Base-by-base conservation (phyloP, 176 grass and related monocot genomes). In the Oryza glumipatula region DNA sequence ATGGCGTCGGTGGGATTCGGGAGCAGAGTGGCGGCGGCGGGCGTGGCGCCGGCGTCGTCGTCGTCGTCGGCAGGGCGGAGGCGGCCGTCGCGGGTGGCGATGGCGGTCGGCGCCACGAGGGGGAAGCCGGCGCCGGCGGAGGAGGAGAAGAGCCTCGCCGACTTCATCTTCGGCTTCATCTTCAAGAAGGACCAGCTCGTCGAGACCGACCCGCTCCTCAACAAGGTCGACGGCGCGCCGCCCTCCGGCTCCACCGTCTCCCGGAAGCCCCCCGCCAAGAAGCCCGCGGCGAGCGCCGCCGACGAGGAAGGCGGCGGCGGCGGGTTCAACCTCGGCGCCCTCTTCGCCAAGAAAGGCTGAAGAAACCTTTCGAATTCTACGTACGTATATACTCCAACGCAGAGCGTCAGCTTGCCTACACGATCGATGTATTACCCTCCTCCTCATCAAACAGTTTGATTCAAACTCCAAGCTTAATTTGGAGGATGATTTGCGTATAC, bases 301-400 rank as follows among this genome's bases (percentile, higher is more conserved):
- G 85, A 70, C 28, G 79, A 61, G 73, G 41, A 58, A 38, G 23
- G 68, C 80, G 64, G 82, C 77, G 73, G 78, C 19, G 86, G 86
- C 16, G 86, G 89, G 9, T 88, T 90, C 72, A 89, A 54, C 82
- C 5, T 94, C 2, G 83, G 80, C 45, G 83, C 83, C 5, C 21
- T 94, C 69, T 94, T 94, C 87, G 83, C 83, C 39, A 91, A 91
- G 89, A 94, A 94, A 81, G 64, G 58, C 64, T 84, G 80, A 87
- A 10, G 80, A 87, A 10, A 23, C 17, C 58, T 10, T 3, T 12
- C 26, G 26, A 26, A 26, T 26, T 26, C 14, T 63, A 47, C 9
- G 24, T 39, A 49, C 9, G 17, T 19, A 5, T 3, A 13, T 19
- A 12, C 51, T 19, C 8, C 51, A 47, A 54, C 51, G 56, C 56